Evolutionary conservation across 345 rosid species (phyloP), one percentile per base, ranked within the genome.

Genomic region (Angophora floribunda): DNA sequence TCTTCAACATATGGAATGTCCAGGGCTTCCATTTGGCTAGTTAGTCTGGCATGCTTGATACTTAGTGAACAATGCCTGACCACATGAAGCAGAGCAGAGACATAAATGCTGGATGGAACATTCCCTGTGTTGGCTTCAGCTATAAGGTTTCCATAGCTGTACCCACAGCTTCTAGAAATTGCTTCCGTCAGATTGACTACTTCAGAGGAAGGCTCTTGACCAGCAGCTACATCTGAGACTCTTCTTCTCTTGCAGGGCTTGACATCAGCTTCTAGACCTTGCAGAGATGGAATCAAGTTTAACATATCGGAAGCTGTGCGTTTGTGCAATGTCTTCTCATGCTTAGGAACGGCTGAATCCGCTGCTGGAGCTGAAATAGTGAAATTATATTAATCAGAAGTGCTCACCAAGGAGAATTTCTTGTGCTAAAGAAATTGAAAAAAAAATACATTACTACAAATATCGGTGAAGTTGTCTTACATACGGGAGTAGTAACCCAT

Each of bases 61-160:
- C 98, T 93, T 87, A 96, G 93, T 41, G 98, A 96, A 91, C 97
- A 96, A 92, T 97, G 99, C 89, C 99, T 95, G 85, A 98, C 97
- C 88, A 98, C 98, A 24, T 96, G 99, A 89, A 95, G 97, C 88
- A 98, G 96, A 78, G 99, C 97, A 87, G 97, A 95, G 88, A 97
- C 94, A 90, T 96, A 98, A 88, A 96, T 91, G 89, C 97, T 92
- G 49, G 98, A 94, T 88, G 98, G 96, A 84, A 92, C 96, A 88
- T 96, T 98, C 85, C 99, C 99, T 90, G 93, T 98, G 91, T 95
- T 98, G 90, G 99, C 99, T 94, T 97, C 99, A 88, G 98, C 96
- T 90, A 97, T 90, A 90, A 98, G 98, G 90, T 91, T 88, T 51
- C 96, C 98, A 82, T 95, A 98, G 93, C 95, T 95, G 92, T 91